Percentiles rank a stretch among this genome's conserved stretches.
These are phyloP conservation scores for Citrullus amarus DNA, from an alignment of 306 rosid genomes.

Conservation along the genomic window DNA sequence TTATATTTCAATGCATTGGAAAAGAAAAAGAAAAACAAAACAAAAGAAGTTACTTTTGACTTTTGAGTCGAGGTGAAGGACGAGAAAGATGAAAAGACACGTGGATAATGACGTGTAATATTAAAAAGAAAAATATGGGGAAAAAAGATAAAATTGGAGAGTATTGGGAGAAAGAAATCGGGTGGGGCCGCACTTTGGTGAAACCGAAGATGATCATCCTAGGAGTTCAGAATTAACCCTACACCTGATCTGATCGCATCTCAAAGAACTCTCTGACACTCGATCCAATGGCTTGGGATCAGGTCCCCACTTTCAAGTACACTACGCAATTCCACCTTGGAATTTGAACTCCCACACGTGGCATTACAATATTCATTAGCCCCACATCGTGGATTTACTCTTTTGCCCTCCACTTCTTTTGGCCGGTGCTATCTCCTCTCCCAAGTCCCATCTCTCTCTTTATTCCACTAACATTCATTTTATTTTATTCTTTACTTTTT, in stretches of 20 bases:
- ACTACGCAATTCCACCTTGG: not conserved
- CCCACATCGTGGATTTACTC: not conserved
- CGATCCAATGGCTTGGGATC: slow-evolving; percentile 4
- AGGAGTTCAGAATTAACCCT: not conserved
- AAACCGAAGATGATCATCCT: slow-evolving; percentile 8
- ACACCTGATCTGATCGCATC: not conserved
- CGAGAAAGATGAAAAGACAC: not conserved
- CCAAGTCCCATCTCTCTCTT: not conserved
- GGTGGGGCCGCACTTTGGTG: slow-evolving; percentile 4
- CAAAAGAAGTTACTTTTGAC: not conserved
- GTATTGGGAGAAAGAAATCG: not conserved
- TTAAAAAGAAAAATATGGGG: not conserved
- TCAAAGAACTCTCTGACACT: not conserved
- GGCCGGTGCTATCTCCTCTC: not conserved
- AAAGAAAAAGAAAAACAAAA: too few relatives aligned
- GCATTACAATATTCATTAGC: not conserved
- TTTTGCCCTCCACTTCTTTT: not conserved
- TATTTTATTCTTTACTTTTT: not conserved
- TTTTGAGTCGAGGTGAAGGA: not conserved
- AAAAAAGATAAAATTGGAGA: not conserved
- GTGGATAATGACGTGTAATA: not conserved
- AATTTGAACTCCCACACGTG: not conserved
- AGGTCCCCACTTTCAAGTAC: not conserved
- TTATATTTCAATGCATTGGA: too few relatives aligned
- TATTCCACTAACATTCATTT: not conserved